Conservation (phyloP, 192 early-diverging fungal species). For the Pilobolus umbonatus region DNA sequence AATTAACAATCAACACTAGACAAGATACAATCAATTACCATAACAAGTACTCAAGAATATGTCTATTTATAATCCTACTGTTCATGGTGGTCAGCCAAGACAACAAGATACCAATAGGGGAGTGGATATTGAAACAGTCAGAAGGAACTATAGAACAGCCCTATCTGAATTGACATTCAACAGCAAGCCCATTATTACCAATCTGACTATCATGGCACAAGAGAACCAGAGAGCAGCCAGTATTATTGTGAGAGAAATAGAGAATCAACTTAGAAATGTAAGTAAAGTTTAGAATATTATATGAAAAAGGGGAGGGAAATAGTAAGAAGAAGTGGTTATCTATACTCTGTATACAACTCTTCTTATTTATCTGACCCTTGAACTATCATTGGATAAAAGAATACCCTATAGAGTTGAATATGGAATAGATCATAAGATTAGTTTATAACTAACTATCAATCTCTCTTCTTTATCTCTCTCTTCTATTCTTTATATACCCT, state of each 20-base stretch:
- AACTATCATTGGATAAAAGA: slow-evolving; percentile 1
- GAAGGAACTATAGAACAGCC: slow-evolving; percentile 16
- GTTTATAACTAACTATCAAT: neutral
- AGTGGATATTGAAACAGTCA: slow-evolving; percentile 23
- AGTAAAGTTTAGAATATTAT: too few relatives aligned
- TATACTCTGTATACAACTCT: too few relatives aligned
- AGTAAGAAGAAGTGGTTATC: neutral
- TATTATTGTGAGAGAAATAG: slow-evolving; percentile 76
- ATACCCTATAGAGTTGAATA: too few relatives aligned
- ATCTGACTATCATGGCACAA: slow-evolving; percentile 80
- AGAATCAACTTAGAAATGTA: slow-evolving; percentile 47
- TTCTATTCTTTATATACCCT: too few relatives aligned
- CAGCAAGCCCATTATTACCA: slow-evolving; percentile 89
- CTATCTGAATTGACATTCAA: slow-evolving; percentile 86
- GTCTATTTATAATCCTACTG: slow-evolving; percentile 8
- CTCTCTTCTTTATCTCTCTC: neutral
- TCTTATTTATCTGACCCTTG: neutral
- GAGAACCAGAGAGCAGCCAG: slow-evolving; percentile 61
- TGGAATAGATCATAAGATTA: too few relatives aligned
- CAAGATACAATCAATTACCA: too few relatives aligned
- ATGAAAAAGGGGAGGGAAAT: slow-evolving; percentile 5
- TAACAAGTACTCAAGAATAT: too few relatives aligned
- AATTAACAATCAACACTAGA: too few relatives aligned
- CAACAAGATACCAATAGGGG: neutral
- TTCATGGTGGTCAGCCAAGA: slow-evolving; percentile 6